phyloP scores from a whole-genome alignment of 73 alveolate species.

The Paramecium primaurelia region DNA sequence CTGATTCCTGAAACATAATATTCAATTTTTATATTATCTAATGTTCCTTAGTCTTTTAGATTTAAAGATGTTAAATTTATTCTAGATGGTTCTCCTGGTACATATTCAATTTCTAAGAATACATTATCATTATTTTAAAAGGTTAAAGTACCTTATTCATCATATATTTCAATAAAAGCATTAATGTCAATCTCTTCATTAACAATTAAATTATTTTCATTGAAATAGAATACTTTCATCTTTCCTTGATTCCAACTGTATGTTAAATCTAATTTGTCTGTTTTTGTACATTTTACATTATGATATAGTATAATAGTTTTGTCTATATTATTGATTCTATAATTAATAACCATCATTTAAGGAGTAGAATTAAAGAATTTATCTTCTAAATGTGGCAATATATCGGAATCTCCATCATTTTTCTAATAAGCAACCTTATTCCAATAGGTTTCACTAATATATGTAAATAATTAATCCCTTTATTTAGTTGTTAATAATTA shows the following conservation, averaged over 20 bases:
- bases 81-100: neutral
- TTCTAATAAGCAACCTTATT: neutral
- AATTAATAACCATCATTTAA: neutral
- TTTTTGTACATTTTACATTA: neutral
- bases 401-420: slow-evolving; percentile 26
- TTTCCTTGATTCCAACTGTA: neutral
- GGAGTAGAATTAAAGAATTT: neutral
- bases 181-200: neutral
- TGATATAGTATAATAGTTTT: neutral
- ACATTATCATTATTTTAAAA: neutral
- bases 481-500: neutral
- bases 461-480: neutral
- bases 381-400: slow-evolving; percentile 18
- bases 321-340: neutral
- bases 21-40: neutral
- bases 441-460: neutral
- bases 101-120: slow-evolving; percentile 32
- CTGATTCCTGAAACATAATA: neutral
- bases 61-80: neutral
- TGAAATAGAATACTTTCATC: neutral
- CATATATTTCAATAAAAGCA: slow-evolving; percentile 15
- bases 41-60: neutral
- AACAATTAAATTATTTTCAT: neutral
- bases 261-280: neutral
- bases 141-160: slow-evolving; percentile 10